phyloP scores from a whole-genome alignment of 768 basidiomycete species.

The Tricholomella constricta region DNA sequence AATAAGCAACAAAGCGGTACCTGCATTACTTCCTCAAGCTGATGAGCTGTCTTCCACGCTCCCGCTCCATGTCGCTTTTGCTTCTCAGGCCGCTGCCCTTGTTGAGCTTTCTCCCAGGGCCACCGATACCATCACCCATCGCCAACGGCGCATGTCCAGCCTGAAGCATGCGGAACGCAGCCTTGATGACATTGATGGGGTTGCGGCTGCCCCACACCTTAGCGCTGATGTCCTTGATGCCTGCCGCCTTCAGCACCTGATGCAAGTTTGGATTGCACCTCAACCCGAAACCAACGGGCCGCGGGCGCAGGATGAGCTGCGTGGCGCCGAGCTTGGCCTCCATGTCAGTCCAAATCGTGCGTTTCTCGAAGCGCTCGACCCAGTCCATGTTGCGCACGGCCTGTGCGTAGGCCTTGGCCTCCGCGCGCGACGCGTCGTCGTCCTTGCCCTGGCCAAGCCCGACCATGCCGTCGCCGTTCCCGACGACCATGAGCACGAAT shows the following conservation, averaged over 20 bases:
- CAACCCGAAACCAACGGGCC: constrained; percentile 90
- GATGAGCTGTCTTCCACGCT: constrained; percentile 77
- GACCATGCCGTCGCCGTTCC: constrained; percentile 82
- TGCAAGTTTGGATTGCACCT: constrained; percentile 89
- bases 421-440: constrained; percentile 51
- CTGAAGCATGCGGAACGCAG: constrained; percentile 79
- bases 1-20: background rate
- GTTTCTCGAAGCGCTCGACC: constrained; percentile 90
- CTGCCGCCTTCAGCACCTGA: constrained; percentile 87
- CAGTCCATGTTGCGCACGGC: constrained; percentile 90
- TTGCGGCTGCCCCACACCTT: constrained; percentile 96
- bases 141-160: constrained; percentile 77
- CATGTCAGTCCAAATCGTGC: constrained; percentile 95
- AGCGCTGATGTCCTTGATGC: constrained; percentile 92
- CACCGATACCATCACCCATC: constrained; percentile 84
- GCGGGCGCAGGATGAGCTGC: constrained; percentile 74
- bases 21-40: constrained; percentile 54
- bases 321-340: constrained; percentile 83
- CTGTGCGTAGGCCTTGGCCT: constrained; percentile 57
- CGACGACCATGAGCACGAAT: constrained; percentile 69
- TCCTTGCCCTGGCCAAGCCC: constrained; percentile 85
- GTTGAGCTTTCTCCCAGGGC: constrained; percentile 65
- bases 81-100: constrained; percentile 74
- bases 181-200: constrained; percentile 83
- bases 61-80: constrained; percentile 75